Evolutionary conservation across 345 rosid genomes (phyloP).

Genomic region (Eucalyptus marginata): DNA sequence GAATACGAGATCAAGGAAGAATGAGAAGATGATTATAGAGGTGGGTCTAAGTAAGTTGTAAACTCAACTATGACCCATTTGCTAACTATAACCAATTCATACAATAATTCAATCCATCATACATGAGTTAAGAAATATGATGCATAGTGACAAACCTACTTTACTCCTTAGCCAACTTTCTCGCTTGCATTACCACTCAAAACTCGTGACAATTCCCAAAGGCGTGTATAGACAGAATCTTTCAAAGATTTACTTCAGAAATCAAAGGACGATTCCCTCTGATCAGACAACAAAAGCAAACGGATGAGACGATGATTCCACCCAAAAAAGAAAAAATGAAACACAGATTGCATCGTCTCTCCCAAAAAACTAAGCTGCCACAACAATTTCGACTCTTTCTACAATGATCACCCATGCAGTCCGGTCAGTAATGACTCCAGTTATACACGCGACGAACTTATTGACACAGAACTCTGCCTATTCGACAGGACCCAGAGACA

Average conservation of each 20-base stretch:
- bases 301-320: not conserved
- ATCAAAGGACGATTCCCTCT: not conserved
- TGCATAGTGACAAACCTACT: not conserved
- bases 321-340: not conserved
- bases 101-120: not conserved
- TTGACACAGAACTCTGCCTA: not conserved
- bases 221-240: not conserved
- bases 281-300: not conserved
- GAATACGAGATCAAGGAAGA: no score
- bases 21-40: no score
- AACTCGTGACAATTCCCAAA: not conserved
- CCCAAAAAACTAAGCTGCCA: not conserved
- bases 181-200: not conserved
- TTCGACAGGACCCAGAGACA: not conserved
- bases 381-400: not conserved
- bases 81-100: no score
- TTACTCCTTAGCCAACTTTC: not conserved
- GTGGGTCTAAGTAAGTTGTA: not conserved
- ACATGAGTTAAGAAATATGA: not conserved
- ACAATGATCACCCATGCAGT: not conserved
- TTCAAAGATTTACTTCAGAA: not conserved
- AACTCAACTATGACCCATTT: not conserved
- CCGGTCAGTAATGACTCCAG: not conserved
- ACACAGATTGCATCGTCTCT: not conserved
- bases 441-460: not conserved